phyloP scores from a whole-genome alignment of 192 early-diverging fungal genomes.

The Coemansia sp. region DNA sequence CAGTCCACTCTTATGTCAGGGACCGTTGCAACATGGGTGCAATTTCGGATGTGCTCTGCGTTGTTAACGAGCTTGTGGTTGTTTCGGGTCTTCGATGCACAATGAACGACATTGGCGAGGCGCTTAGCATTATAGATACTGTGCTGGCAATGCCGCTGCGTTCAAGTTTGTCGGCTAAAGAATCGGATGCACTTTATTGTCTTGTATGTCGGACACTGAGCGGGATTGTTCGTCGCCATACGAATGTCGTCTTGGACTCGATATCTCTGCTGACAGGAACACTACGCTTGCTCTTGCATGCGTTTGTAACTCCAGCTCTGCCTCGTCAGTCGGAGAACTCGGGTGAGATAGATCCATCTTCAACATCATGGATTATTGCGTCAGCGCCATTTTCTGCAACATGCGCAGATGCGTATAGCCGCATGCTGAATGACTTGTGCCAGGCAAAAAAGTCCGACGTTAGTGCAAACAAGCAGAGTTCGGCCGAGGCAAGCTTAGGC shows the following conservation, averaged over 20 bases:
- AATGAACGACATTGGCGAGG: slow-evolving; percentile 33
- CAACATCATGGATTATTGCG: slow-evolving; percentile 44
- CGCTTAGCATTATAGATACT: slow-evolving; percentile 18
- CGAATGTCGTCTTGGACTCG: slow-evolving; percentile 20
- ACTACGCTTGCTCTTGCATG: slow-evolving; percentile 35
- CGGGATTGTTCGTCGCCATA: slow-evolving; percentile 28
- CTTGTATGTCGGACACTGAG: slow-evolving; percentile 22
- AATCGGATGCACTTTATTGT: slow-evolving; percentile 11
- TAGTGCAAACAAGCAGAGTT: not conserved
- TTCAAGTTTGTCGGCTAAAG: not conserved
- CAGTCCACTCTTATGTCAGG: slow-evolving; percentile 16
- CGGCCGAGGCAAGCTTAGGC: not conserved
- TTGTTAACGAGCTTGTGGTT: slow-evolving; percentile 23
- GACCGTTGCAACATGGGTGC: not conserved
- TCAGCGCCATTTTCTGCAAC: slow-evolving; percentile 21
- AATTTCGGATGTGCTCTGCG: slow-evolving; percentile 5
- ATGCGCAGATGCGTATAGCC: slow-evolving; percentile 43
- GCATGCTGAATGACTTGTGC: slow-evolving; percentile 29
- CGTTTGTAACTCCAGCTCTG: slow-evolving; percentile 30
- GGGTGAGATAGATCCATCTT: slow-evolving; percentile 6
- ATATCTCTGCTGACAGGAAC: slow-evolving; percentile 18
- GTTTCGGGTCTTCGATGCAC: slow-evolving; percentile 29
- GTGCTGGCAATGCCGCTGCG: slow-evolving; percentile 13
- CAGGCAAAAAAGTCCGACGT: slow-evolving; percentile 11
- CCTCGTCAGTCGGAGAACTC: no score